Evolutionary conservation across 2,329 filamentous ascomycete species (phyloP), one percentile per base, ranked within the genome.

Genomic region (Macroventuria anomochaeta): DNA sequence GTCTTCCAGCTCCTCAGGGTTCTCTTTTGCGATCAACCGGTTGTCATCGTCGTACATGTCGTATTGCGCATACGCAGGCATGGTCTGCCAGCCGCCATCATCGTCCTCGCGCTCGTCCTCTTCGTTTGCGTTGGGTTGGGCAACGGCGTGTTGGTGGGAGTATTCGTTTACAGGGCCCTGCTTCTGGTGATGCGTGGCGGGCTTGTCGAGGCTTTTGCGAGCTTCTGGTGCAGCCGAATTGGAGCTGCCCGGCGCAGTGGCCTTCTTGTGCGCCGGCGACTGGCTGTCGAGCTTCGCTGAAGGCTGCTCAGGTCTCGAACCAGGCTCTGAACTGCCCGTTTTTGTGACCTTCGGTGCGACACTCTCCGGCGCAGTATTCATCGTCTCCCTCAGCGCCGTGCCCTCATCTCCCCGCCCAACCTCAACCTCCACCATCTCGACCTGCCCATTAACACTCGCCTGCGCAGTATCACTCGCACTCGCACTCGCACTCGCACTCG

Each of bases 21-120:
- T 88, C 64, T 96, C 93, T 59, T 85, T 88, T 11, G 95, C 95
- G 60, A 99, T 82, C 23, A 99, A 81, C 62, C 85, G 90, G 63
- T 96, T 90, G 72, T 96, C 88, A 67, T 99, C 95, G 71, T 99
- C 91, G 74, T 97, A 99, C 62, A 96, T 89, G 75, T 97, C 93
- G 72, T 95, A 96, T 31, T 89, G 88, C 7, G 93, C 95, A 68
- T 93, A 91, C 1, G 95, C 87, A 1, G 93, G 95, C 95, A 99
- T 99, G 2, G 86, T 84, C 77, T 97, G 91, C 95, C 95, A 99
- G n/a, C 89, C 89, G 5, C 85, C 85, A 10, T 85, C 81, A 17
- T 90, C 89, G 3, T 84, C 79, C 3, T 84, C 79, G n/a, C 11
- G 81, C 77, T 38, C n/a, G n/a, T n/a, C n/a, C n/a, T 83, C 78